Percentiles rank a stretch among this genome's conserved stretches.
Conservation (phyloP, 805 yeast species). For the Schwanniomyces sp. region DNA sequence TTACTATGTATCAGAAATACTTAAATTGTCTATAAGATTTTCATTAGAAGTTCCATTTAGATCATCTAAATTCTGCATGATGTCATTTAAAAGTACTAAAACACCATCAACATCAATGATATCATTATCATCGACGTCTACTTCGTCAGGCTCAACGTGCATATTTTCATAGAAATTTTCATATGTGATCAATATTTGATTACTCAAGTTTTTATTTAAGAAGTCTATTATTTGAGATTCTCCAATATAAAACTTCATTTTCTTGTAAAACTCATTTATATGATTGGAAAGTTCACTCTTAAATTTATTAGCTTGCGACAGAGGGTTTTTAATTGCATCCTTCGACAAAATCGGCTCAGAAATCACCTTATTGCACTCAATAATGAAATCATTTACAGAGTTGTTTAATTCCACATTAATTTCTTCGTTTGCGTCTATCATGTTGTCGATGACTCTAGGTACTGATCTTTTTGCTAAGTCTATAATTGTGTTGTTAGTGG, state of each 20-base stretch:
- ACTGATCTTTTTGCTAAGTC: slow-evolving; percentile 64
- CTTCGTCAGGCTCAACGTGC: slow-evolving; percentile 19
- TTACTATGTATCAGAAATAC: not conserved
- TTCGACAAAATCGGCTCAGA: slow-evolving; percentile 43
- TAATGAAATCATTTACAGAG: slow-evolving; percentile 67
- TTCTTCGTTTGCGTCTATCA: slow-evolving; percentile 75
- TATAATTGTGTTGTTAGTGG: slow-evolving; percentile 39
- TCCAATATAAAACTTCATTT: slow-evolving; percentile 53
- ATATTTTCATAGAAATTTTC: slow-evolving; percentile 47
- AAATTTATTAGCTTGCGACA: slow-evolving; percentile 38
- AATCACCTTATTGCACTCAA: slow-evolving; percentile 44
- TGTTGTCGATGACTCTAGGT: slow-evolving; percentile 77
- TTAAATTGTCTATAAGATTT: slow-evolving; percentile 20
- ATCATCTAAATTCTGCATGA: slow-evolving; percentile 21
- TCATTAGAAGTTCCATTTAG: slow-evolving; percentile 19
- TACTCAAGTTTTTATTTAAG: slow-evolving; percentile 35
- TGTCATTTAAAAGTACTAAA: slow-evolving; percentile 46
- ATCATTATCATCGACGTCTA: slow-evolving; percentile 24
- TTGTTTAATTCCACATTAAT: slow-evolving; percentile 71
- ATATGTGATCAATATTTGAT: slow-evolving; percentile 57
- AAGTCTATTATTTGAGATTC: slow-evolving; percentile 47
- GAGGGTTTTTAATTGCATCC: slow-evolving; percentile 20
- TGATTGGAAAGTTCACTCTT: slow-evolving; percentile 50
- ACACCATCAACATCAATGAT: slow-evolving; percentile 67
- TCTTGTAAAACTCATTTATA: slow-evolving; percentile 55